A percentile compares a stretch with the other conserved stretches of the same genome.
Conservation (phyloP, 78 protist genomes). For the Dictyostelium capitatum region DNA sequence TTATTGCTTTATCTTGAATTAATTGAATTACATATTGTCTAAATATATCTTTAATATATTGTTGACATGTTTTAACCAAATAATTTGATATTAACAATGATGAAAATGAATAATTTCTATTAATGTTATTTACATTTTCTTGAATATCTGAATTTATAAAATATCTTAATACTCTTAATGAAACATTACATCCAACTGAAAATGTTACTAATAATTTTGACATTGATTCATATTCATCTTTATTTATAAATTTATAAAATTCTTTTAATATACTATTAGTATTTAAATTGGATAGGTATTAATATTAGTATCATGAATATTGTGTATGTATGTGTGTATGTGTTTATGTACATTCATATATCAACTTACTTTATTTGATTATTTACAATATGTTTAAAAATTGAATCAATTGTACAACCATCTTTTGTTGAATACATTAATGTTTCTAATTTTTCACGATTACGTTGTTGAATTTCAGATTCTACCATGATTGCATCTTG, state of each 20-base stretch:
- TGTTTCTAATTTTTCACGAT: conserved; percentile 29
- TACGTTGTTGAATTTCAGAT: conserved; percentile 7
- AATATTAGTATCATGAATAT: not conserved
- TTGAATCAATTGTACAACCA: conserved; percentile 22
- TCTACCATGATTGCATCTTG: conserved; percentile 36
- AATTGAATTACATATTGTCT: conserved; percentile 38
- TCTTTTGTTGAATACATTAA: conserved; percentile 62
- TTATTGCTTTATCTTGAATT: conserved; percentile 60
- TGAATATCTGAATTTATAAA: conserved; percentile 44
- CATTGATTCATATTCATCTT: conserved; percentile 46
- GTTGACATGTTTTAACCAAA: conserved; percentile 53
- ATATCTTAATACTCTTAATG: conserved; percentile 51
- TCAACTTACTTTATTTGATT: conserved; percentile 70
- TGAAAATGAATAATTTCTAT: conserved; percentile 39
- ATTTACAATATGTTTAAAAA: conserved; percentile 38
- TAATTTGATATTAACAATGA: conserved; percentile 30
- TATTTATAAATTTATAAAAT: conserved; percentile 20
- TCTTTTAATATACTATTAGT: conserved; percentile 28
- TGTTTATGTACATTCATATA: not conserved
- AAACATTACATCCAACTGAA: conserved; percentile 70
- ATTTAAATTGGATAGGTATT: not conserved
- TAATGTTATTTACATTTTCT: conserved; percentile 2
- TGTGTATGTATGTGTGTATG: too few relatives aligned
- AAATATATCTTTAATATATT: conserved; percentile 49
- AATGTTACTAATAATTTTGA: conserved; percentile 34